phyloP scores from a whole-genome alignment of 2,329 filamentous ascomycete genomes.

The Colletotrichum aenigma region DNA sequence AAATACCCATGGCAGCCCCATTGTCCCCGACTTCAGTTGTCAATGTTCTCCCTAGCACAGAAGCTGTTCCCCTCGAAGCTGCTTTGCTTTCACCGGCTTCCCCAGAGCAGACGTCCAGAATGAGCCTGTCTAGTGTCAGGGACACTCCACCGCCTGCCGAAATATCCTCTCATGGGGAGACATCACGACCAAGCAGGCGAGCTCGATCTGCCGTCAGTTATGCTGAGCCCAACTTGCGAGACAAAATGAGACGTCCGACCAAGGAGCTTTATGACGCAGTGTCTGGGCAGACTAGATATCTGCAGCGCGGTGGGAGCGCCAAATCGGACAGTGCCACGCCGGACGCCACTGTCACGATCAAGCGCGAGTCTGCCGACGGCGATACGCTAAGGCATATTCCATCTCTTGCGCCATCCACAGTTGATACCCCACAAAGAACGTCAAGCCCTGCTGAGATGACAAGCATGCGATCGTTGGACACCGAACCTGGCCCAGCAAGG shows the following conservation, averaged over 20 bases:
- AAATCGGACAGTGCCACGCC: constrained; percentile 41
- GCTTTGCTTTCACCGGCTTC: constrained; percentile 52
- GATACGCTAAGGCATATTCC: constrained; percentile 35
- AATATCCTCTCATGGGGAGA: constrained; percentile 59
- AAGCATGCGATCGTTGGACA: constrained; percentile 35
- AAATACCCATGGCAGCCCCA: neutral
- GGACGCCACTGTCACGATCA: constrained; percentile 31
- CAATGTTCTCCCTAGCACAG: constrained; percentile 22
- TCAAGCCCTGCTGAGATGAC: constrained; percentile 41
- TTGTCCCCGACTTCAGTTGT: constrained; percentile 5
- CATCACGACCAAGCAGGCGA: constrained; percentile 69
- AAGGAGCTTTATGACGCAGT: constrained; percentile 80
- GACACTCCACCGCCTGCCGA: constrained; percentile 67
- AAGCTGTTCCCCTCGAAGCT: constrained; percentile 41
- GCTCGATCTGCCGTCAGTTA: constrained; percentile 76
- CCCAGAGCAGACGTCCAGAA: constrained; percentile 45
- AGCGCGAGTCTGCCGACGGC: constrained; percentile 34
- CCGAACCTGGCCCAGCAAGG: constrained; percentile 35
- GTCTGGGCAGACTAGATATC: constrained; percentile 62
- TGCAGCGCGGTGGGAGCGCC: constrained; percentile 27
- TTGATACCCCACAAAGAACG: neutral
- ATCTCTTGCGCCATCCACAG: neutral
- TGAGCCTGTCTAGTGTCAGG: constrained; percentile 42
- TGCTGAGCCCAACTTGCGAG: constrained; percentile 79
- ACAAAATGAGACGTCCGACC: constrained; percentile 83